A percentile compares a stretch with the other conserved stretches of the same genome.
phyloP scores from a whole-genome alignment of 371 early-diverging fungal genomes.

The Thermomucor indicae-seudaticae region DNA sequence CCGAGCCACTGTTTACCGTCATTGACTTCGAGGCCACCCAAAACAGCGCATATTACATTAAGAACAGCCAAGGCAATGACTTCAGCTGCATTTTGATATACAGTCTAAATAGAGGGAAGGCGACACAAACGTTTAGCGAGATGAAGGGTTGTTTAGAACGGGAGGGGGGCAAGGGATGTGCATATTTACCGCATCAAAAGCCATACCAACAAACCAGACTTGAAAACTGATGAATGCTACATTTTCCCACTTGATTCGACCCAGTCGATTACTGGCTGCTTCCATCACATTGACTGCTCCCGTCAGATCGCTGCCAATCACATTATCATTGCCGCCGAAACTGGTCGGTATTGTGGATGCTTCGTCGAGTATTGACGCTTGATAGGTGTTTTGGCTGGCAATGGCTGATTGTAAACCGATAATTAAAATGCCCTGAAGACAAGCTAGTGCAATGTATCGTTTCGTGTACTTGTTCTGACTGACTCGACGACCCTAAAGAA shows the following conservation, averaged over 20 bases:
- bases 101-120: constrained; percentile 19
- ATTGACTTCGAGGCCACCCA: constrained; percentile 35
- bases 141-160: no score
- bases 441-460: constrained; percentile 25
- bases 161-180: no score
- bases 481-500: constrained; percentile 25
- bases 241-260: constrained; percentile 44
- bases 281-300: constrained; percentile 2
- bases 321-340: neutral
- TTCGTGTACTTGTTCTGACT: constrained; percentile 36
- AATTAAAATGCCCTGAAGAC: constrained; percentile 37
- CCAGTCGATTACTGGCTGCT: constrained; percentile 23
- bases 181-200: constrained; percentile 41
- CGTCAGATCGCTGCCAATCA: constrained; percentile 1
- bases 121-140: neutral
- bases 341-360: neutral
- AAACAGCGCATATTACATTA: constrained; percentile 31
- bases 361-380: constrained; percentile 13
- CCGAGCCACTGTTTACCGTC: constrained; percentile 34
- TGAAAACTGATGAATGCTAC: constrained; percentile 43
- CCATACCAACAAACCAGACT: constrained; percentile 42
- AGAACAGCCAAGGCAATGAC: constrained; percentile 33
- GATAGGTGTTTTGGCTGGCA: constrained; percentile 30
- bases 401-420: constrained; percentile 29
- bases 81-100: constrained; percentile 38